Conservation (phyloP, 2,329 filamentous ascomycete species). For the Xylariomycetidae sp. region DNA sequence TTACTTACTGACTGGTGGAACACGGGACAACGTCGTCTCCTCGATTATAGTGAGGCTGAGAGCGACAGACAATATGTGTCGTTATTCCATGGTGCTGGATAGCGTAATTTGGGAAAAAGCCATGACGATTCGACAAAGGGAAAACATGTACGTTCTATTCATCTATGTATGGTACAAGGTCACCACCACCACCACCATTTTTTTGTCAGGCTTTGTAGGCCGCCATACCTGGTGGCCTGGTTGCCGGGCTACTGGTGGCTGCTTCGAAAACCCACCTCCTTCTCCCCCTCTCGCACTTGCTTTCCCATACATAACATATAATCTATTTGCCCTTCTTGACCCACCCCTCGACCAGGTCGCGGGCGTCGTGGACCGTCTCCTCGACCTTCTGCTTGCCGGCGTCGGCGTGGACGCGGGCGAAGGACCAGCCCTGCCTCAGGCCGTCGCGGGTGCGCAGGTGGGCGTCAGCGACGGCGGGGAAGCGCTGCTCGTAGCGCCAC, state of each 20-base stretch:
- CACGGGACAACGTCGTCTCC: too few relatives aligned
- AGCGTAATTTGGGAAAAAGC: not conserved
- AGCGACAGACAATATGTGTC: too few relatives aligned
- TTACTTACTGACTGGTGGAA: too few relatives aligned
- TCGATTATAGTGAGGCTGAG: too few relatives aligned
- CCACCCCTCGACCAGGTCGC: conserved; percentile 80
- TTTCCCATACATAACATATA: not conserved
- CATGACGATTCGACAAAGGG: conserved; percentile 6
- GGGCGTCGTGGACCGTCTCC: conserved; percentile 70
- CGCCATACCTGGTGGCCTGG: too few relatives aligned
- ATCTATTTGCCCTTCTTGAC: conserved; percentile 81
- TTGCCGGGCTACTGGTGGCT: not conserved
- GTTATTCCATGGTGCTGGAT: too few relatives aligned
- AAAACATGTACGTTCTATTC: conserved; percentile 20
- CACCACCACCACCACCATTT: too few relatives aligned
- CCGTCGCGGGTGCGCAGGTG: conserved; percentile 70
- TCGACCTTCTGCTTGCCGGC: conserved; percentile 70
- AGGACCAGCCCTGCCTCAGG: conserved; percentile 64
- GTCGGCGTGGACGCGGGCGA: conserved; percentile 69
- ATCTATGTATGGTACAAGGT: conserved; percentile 23
- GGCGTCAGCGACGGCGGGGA: conserved; percentile 76
- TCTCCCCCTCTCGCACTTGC: not conserved
- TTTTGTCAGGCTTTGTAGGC: too few relatives aligned
- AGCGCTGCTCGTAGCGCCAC: conserved; percentile 90
- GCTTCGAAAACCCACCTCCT: not conserved